Base-by-base conservation (phyloP, 129 eudicot species). In the Pulicaria dysenterica region DNA sequence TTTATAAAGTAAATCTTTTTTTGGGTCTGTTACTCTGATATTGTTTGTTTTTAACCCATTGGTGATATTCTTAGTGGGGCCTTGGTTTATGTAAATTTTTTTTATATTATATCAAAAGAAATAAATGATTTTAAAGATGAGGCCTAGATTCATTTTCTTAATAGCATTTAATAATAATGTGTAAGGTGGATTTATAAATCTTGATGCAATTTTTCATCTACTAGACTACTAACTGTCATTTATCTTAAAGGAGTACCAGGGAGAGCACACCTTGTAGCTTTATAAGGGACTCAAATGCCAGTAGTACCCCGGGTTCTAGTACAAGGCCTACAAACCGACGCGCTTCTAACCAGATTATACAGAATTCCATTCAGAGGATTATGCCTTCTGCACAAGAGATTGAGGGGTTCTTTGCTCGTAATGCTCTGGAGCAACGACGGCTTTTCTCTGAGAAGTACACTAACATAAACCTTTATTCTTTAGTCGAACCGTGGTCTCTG, bases 241-340 rank as follows among this genome's bases (percentile, higher is more conserved):
- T 15, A 1, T 72, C 58, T 45, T 54, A 48, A 78, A 93, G 98
- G 89, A 76, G 87, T 78, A 87, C 96, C n/a, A 83, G 96, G 66
- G 98, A 93, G 80, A 90, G 95, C 87, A 89, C 98, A 36, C 98
- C 98, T 8, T 93, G 95, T 58, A 87, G 92, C 88, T 74, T 84
- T 62, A 88, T 85, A 39, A 82, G 87, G 79, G 88, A 83, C 45
- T 67, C 86, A 46, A 90, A 84, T 58, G 72, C 71, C 39, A 46
- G 53, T 8, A 72, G 75, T n/a, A 83, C 89, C 61, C 91, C 95
- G 3, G 96, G 95, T 24, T 90, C 95, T 38, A 72, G 91, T 45
- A 83, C 87, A 16, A 85, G 83, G 79, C 83, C 82, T 3, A 75
- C 80, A 58, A 66, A 53, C 66, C 69, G 64, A 39, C 5, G 57